Evolutionary conservation across 169 alveolate species (phyloP), one percentile per base, ranked within the genome.

Genomic region (Cyclospora cayetanensis): DNA sequence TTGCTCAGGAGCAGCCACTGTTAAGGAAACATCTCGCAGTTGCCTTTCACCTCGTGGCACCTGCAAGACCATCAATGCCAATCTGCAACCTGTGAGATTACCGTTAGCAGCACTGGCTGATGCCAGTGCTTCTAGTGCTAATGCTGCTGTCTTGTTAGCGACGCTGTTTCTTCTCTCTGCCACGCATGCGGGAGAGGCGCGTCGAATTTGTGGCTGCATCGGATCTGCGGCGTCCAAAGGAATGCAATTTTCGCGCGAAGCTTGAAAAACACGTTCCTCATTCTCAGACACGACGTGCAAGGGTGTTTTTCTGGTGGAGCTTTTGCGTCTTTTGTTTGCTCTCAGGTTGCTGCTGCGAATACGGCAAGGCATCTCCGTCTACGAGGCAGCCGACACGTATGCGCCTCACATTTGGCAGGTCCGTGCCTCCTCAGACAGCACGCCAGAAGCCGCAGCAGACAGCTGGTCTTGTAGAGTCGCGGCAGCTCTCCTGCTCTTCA

Each of bases 271-370:
- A n/a, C n/a, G n/a, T n/a, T n/a, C n/a, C n/a, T n/a, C n/a, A n/a
- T n/a, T n/a, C n/a, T n/a, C n/a, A n/a, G n/a, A n/a, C n/a, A n/a
- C n/a, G n/a, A n/a, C n/a, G n/a, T n/a, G n/a, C n/a, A n/a, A n/a
- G n/a, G n/a, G n/a, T n/a, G n/a, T n/a, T n/a, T n/a, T n/a, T n/a
- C n/a, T n/a, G n/a, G n/a, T n/a, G n/a, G n/a, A n/a, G n/a, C n/a
- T n/a, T n/a, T n/a, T n/a, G n/a, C n/a, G n/a, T n/a, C n/a, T 18
- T 34, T 15, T 31, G 52, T 68, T 42, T 68, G 4, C 39, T 25
- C 9, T 68, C 80, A 68, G 80, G 35, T 68, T 68, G 80, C 80
- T 68, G 12, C 80, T 68, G 80, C 80, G 80, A 50, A n/a, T 68
- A 50, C 80, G 80, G 31, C 80, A 39, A 42, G 29, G 80, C 80